Base-by-base conservation (phyloP, 1,139 yeast genomes). In the Candida freyschussii region DNA sequence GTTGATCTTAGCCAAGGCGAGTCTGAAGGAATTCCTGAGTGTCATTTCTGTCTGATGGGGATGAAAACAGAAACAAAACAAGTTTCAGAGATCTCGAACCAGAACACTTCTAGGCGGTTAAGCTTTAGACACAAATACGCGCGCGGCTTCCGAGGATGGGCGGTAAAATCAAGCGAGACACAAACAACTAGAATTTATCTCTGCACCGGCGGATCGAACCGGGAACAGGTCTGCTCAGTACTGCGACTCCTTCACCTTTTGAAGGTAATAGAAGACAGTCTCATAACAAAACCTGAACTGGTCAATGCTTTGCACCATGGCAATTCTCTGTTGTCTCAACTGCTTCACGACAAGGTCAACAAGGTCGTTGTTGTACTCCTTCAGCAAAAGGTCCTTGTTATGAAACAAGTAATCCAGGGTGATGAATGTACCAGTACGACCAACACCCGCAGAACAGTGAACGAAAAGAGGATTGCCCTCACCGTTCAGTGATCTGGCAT, bases 401-500 rank as follows among this genome's bases (percentile, higher is more conserved):
- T 62, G 65, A 36, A 70, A 55, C 13, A 77, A 48, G 45, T 77
- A 75, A 48, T 80, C 85, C 36, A 78, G 51, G 0, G 81, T 72
- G 28, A 81, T 77, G 48, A 77, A 80, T 0, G 89, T 79, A 0
- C 91, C 91, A 0, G 86, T 72, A 41, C 91, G 58, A 0, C 91
- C 91, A 5, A 81, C 89, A 1, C 91, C 89, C 2, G 91, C 91
- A 1, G 89, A 80, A 42, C 91, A 81, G 52, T 81, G 89, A 0
- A 78, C 75, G 5, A 69, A 45, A 1, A 65, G 46, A 1, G 72
- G 71, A 30, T 57, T 63, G 0, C 44, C 50, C 1, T 41, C 27
- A 0, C 52, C 43, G 24, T 55, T 55, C 15, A 59, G 39, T 2
- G 44, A 35, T 28, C 55, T 55, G 1, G 57, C 51, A 12, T 57